Percentiles rank a stretch among this genome's conserved stretches.
Conservation (phyloP, 2,329 filamentous ascomycete species). For the Diaporthe amygdali region DNA sequence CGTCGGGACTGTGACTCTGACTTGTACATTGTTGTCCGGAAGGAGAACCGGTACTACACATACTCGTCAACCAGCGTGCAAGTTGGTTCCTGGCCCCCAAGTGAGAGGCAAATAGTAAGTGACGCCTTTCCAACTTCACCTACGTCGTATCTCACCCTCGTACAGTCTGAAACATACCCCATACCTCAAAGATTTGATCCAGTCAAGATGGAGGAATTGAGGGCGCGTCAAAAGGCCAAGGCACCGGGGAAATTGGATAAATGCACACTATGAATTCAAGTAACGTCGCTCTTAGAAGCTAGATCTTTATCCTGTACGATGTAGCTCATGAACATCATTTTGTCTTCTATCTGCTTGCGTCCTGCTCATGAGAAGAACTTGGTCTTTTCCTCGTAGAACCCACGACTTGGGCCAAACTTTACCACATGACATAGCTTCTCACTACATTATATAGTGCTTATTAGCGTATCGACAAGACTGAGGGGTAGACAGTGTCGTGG, state of each 20-base stretch:
- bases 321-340: not conserved
- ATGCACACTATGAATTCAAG: not conserved
- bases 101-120: not conserved
- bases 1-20: not conserved
- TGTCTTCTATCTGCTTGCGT: not conserved
- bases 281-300: too few relatives aligned
- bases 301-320: not conserved
- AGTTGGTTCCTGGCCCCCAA: not conserved
- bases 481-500: too few relatives aligned
- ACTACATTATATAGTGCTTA: not conserved
- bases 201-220: not conserved
- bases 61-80: not conserved
- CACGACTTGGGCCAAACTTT: not conserved
- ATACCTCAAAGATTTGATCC: not conserved
- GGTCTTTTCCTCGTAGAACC: not conserved
- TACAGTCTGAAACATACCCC: not conserved
- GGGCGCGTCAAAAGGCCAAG: not conserved
- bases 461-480: too few relatives aligned
- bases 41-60: not conserved
- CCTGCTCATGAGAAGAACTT: not conserved
- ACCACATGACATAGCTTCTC: not conserved
- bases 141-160: not conserved
- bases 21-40: not conserved
- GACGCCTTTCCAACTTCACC: not conserved
- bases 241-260: not conserved